Percentiles rank a stretch among this genome's conserved stretches.
These are phyloP conservation scores for sorghum (Sorghum bicolor) DNA, from an alignment of 176 grass and related monocot species.

Conservation along the genomic window Sorghum_bicolor_NCBIv3 NC_012878.2:55064001-55064500, in stretches of 20 bases:
- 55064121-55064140: conserved; percentile 82
- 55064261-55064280: conserved; percentile 99
- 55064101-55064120: conserved; percentile 89
- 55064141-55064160: conserved; percentile 96
- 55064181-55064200: conserved; percentile 82
- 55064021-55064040: conserved; percentile 75
- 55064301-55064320: conserved; percentile 88
- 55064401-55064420: conserved; percentile 83
- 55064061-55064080: conserved; percentile 60
- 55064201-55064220: conserved; percentile 90
- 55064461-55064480: background rate
- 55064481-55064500: background rate
- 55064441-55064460: background rate
- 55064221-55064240: conserved; percentile 52
- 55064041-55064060: conserved; percentile 61
- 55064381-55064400: conserved; percentile 86
- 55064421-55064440: conserved; percentile 1
- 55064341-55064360: conserved; percentile 75
- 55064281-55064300: conserved; percentile 74
- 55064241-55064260: conserved; percentile 82
- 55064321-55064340: conserved; percentile 88
- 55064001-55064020: conserved; percentile 79
- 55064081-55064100: conserved; percentile 68
- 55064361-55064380: conserved; percentile 86
- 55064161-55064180: conserved; percentile 85